These are phyloP conservation scores for Schizopora paradoxa DNA, from an alignment of 1,284 basidiomycete genomes.

Conservation along the genomic window DNA sequence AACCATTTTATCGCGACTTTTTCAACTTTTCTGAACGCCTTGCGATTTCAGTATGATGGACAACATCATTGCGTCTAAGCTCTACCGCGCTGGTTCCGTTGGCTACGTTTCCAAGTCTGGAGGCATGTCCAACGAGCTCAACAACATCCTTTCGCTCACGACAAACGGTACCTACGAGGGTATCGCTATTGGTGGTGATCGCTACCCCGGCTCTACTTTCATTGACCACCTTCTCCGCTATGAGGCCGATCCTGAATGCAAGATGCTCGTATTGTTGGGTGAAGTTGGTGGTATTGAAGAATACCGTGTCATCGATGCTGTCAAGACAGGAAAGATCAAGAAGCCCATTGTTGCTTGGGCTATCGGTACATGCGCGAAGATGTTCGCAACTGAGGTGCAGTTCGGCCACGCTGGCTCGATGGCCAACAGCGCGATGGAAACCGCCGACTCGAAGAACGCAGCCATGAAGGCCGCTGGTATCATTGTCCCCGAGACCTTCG, in stretches of 20 bases:
- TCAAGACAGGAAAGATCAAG: conserved; percentile 90
- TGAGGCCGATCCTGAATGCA: conserved; percentile 96
- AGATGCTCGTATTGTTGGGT: conserved; percentile 97
- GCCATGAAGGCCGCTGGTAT: conserved; percentile 96
- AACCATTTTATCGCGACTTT: conserved; percentile 4
- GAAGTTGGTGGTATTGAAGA: conserved; percentile 99
- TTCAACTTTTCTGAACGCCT: conserved; percentile 16
- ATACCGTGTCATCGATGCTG: conserved; percentile 98
- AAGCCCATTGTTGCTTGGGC: conserved; percentile 99
- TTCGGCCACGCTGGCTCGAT: conserved; percentile 98
- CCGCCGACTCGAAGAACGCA: conserved; percentile 95
- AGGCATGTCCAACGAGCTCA: conserved; percentile 99
- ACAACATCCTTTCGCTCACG: conserved; percentile 97
- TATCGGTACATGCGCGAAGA: conserved; percentile 99
- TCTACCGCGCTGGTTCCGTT: conserved; percentile 96
- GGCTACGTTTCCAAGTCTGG: conserved; percentile 99
- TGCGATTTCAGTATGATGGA: conserved; percentile 85
- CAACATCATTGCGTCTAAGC: conserved; percentile 98
- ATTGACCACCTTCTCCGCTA: conserved; percentile 98
- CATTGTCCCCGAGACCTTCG: conserved; percentile 96
- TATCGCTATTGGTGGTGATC: conserved; percentile 99
- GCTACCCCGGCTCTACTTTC: conserved; percentile 98
- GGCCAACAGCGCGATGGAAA: conserved; percentile 97
- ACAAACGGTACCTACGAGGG: conserved; percentile 99
- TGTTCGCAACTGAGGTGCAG: conserved; percentile 99